Conservation (phyloP, 768 basidiomycete species). For the Agrocybe pediades region DNA sequence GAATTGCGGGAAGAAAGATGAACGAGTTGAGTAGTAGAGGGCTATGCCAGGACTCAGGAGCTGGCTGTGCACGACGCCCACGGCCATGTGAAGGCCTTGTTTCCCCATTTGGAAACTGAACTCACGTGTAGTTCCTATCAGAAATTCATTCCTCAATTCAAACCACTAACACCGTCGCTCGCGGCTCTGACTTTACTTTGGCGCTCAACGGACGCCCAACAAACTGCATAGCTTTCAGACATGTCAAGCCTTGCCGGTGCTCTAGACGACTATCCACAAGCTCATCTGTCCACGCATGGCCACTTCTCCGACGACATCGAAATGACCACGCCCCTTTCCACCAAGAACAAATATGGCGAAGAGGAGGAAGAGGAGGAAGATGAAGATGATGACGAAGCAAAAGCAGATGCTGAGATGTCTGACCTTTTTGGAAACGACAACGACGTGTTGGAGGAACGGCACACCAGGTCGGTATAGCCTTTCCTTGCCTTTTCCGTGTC, state of each 20-base stretch:
- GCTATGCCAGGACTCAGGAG: slow-evolving; percentile 8
- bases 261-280: slow-evolving; percentile 37
- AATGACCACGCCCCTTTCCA: slow-evolving; percentile 35
- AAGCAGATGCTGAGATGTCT: slow-evolving; percentile 60
- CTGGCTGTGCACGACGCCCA: slow-evolving; percentile 7
- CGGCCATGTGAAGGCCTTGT: background rate
- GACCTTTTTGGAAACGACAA: slow-evolving; percentile 82
- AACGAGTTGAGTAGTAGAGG: background rate
- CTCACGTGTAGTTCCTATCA: slow-evolving; percentile 14
- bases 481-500: slow-evolving; percentile 6
- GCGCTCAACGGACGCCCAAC: slow-evolving; percentile 1
- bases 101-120: slow-evolving; percentile 3
- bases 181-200: slow-evolving; percentile 2
- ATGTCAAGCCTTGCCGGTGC: slow-evolving; percentile 69
- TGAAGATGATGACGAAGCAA: slow-evolving; percentile 26
- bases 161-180: background rate
- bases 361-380: slow-evolving; percentile 29
- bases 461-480: slow-evolving; percentile 45
- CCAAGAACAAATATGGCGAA: slow-evolving; percentile 8
- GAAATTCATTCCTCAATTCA: slow-evolving; percentile 6
- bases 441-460: slow-evolving; percentile 49
- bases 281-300: slow-evolving; percentile 5
- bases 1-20: background rate
- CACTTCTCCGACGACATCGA: slow-evolving; percentile 36
- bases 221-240: slow-evolving; percentile 16